Conservation (phyloP, 169 alveolate species). For the Pseudocohnilembus persalinus region DNA sequence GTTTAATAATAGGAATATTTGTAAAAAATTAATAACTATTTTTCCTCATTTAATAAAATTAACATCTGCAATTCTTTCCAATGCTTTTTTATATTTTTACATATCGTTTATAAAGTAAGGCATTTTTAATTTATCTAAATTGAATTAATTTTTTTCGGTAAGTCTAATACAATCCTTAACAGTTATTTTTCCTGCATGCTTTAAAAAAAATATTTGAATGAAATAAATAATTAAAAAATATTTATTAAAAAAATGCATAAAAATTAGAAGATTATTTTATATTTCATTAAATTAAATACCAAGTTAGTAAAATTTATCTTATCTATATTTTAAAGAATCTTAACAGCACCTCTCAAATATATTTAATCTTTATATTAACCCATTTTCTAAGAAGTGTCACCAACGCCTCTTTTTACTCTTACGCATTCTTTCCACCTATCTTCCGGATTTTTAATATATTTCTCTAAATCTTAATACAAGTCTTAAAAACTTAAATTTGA, state of each 20-base stretch:
- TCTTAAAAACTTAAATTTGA: conserved; percentile 34
- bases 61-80: conserved; percentile 51
- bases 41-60: conserved; percentile 25
- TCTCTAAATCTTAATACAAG: conserved; percentile 48
- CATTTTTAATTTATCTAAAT: conserved; percentile 28
- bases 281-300: too few relatives aligned
- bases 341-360: conserved; percentile 16
- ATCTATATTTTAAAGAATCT: too few relatives aligned
- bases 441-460: conserved; percentile 52
- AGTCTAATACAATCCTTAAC: conserved; percentile 44
- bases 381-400: conserved; percentile 55
- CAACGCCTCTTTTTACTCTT: conserved; percentile 64
- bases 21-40: too few relatives aligned
- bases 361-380: conserved; percentile 62
- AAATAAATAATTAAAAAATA: too few relatives aligned
- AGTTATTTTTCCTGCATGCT: conserved; percentile 41
- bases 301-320: not conserved
- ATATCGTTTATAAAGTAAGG: conserved; percentile 63
- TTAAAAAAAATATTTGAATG: too few relatives aligned
- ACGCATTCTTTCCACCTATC: conserved; percentile 58
- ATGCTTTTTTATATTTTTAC: conserved; percentile 38
- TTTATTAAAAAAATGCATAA: not conserved
- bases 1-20: too few relatives aligned
- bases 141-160: conserved; percentile 20
- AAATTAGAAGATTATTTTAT: too few relatives aligned